Evolutionary conservation across 73 alveolate species (phyloP).

Genomic region (Stentor roeselii): DNA sequence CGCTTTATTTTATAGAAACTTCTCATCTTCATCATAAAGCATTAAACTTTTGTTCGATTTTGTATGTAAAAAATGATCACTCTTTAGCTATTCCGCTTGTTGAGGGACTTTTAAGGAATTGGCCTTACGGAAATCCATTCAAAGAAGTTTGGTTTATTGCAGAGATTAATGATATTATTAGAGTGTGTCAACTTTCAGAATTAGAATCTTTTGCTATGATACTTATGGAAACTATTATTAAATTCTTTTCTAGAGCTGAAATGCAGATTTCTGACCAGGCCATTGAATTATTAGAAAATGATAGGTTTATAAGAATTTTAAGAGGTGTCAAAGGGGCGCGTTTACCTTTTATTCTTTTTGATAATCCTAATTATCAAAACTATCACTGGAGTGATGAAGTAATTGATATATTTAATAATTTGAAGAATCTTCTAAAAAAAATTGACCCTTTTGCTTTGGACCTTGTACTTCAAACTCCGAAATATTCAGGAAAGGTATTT

Average conservation of each 20-base stretch:
- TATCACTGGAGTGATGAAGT: slow-evolving; percentile 84
- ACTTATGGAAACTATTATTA: slow-evolving; percentile 72
- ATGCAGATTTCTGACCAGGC: slow-evolving; percentile 87
- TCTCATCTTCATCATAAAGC: slow-evolving; percentile 82
- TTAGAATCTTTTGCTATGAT: slow-evolving; percentile 67
- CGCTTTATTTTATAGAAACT: slow-evolving; percentile 86
- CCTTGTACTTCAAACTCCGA: slow-evolving; percentile 67
- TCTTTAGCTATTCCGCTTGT: slow-evolving; percentile 72
- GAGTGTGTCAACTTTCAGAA: slow-evolving; percentile 81
- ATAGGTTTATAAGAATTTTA: slow-evolving; percentile 65
- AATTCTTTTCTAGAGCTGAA: slow-evolving; percentile 81
- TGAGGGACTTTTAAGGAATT: slow-evolving; percentile 79
- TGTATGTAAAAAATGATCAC: slow-evolving; percentile 70
- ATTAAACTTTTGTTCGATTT: slow-evolving; percentile 83
- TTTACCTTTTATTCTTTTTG: slow-evolving; percentile 78
- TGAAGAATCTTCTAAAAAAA: slow-evolving; percentile 72
- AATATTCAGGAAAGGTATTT: no score
- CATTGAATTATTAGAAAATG: slow-evolving; percentile 86
- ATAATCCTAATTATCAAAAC: slow-evolving; percentile 63
- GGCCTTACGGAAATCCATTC: slow-evolving; percentile 95
- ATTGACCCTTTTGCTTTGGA: slow-evolving; percentile 79
- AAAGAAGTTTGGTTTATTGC: slow-evolving; percentile 86
- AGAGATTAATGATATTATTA: slow-evolving; percentile 84
- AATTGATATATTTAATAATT: slow-evolving; percentile 67
- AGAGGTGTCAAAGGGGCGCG: slow-evolving; percentile 69